Base-by-base conservation (phyloP, 2,329 filamentous ascomycete species). In the Torrubiella hemipterigena region DNA sequence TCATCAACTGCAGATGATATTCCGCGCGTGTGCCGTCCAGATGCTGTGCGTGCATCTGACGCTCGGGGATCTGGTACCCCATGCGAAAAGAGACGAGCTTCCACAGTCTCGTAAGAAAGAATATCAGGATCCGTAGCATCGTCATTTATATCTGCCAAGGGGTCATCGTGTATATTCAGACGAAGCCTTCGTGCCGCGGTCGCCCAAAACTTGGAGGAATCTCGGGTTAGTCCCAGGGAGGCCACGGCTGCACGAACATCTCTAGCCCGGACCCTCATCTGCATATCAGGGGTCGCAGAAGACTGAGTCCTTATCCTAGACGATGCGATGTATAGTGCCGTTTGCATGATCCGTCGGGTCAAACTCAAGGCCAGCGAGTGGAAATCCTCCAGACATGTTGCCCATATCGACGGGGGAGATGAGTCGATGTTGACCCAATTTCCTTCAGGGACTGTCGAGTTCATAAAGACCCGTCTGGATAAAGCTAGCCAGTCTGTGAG, bases 381-480 rank as follows among this genome's bases (percentile, higher is more conserved):
- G 27, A 94, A 78, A 42, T 91, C 83, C 5, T 72, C 66, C n/a
- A 93, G 66, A 0, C 81, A 76, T 2, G 82, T 86, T 6, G 76
- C 70, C 42, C 80, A 76, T 15, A 94, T 71, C 0, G 79, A 73
- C 0, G 86, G 86, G 4, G 61, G 61, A 34, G 71, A 65, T n/a
- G 68, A 64, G 14, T 67, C 65, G 7, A 81, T 44, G 23, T 60
- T 63, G 20, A 58, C 61, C 83, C 82, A 93, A 47, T 83, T 86
- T 33, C 72, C 66, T 32, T 74, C 70, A 10, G 63, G 56, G 25
- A 69, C 59, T 3, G 60, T 50, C 10, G 67, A 65, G 37, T 87
- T 89, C 83, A 93, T 89, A 49, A 89, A 91, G 2, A 87, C 44
- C 2, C 62, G 60, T 27, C 69, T 62, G 0, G 81, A 77, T 4